phyloP scores from a whole-genome alignment of 148 eudicot genomes.

The Chenopodium berlandieri region DNA sequence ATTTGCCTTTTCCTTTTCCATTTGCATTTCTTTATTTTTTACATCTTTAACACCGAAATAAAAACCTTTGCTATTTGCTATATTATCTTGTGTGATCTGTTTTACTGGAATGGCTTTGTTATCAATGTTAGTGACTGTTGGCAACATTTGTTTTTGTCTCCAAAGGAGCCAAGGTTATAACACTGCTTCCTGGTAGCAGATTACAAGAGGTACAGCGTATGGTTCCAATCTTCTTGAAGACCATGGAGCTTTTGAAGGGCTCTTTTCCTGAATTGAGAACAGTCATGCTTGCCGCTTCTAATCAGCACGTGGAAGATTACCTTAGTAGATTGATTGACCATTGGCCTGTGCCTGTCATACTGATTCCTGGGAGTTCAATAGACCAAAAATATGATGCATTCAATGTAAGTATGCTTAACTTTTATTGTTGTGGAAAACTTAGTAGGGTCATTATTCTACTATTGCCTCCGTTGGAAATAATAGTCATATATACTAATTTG shows the following conservation, averaged over 20 bases:
- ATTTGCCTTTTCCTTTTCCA: background rate
- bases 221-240: conserved; percentile 69
- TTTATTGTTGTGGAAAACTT: background rate
- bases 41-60: background rate
- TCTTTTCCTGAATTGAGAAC: conserved; percentile 47
- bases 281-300: conserved; percentile 75
- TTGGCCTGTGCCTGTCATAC: conserved; percentile 57
- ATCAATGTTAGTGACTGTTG: background rate
- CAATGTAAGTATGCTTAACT: conserved; percentile 46
- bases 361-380: conserved; percentile 64
- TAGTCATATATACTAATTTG: background rate
- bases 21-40: background rate
- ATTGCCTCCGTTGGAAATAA: background rate
- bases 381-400: conserved; percentile 61
- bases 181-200: conserved; percentile 96
- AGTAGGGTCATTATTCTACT: background rate
- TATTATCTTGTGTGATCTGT: background rate
- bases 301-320: conserved; percentile 66
- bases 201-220: conserved; percentile 89
- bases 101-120: background rate
- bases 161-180: conserved; percentile 60
- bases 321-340: conserved; percentile 36
- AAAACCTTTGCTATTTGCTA: background rate
- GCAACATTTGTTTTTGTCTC: conserved; percentile 7
- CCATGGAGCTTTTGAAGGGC: conserved; percentile 55